These are phyloP conservation scores for Petunia axillaris DNA, from an alignment of 257 asterid genomes.

Conservation along the genomic window DNA sequence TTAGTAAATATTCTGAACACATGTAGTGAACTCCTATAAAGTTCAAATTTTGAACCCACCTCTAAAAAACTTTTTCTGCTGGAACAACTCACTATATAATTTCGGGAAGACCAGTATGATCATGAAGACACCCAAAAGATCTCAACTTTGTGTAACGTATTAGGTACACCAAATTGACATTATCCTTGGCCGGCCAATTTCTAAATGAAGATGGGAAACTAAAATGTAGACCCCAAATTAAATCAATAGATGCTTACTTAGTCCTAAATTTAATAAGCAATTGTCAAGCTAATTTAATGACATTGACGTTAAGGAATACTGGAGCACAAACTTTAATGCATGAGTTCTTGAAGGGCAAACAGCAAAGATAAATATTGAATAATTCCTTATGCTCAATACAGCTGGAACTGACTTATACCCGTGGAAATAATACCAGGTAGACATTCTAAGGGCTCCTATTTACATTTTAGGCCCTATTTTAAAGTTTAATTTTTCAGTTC, in stretches of 20 bases:
- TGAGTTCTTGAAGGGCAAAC: not conserved
- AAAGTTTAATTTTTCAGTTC: no score
- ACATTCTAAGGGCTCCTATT: no score
- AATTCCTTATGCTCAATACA: no score
- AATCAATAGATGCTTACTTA: not conserved
- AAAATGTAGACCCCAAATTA: not conserved
- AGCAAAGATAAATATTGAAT: not conserved
- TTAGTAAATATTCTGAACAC: no score
- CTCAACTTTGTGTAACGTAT: not conserved
- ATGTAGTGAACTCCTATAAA: no score
- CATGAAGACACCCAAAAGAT: conserved; percentile 4
- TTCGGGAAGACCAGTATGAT: not conserved
- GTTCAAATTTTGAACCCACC: no score
- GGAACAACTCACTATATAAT: no score
- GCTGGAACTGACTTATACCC: no score
- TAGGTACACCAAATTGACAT: not conserved
- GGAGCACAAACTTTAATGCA: not conserved
- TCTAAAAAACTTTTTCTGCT: no score
- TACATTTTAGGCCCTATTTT: no score
- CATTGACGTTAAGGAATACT: not conserved
- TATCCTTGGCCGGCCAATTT: not conserved
- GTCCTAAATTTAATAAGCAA: not conserved
- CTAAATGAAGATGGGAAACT: conserved; percentile 11
- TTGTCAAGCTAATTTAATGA: conserved; percentile 1
- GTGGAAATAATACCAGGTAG: no score